Conservation (phyloP, 306 rosid genomes). For the Vachellia pachyceras region DNA sequence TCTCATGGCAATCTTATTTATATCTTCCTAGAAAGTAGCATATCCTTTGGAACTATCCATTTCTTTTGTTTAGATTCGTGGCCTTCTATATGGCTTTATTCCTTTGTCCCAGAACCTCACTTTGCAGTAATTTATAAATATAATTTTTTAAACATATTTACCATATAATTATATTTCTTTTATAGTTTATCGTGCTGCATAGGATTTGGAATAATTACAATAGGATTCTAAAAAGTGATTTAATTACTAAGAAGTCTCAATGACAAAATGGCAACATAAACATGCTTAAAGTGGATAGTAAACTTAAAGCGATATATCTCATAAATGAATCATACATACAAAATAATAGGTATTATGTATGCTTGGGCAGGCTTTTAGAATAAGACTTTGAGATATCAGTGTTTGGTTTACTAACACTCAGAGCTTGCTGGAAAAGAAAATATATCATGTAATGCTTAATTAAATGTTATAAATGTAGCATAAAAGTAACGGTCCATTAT, state of each 20-base stretch:
- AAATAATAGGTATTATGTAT: not conserved
- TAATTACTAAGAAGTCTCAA: no score
- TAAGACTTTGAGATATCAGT: not conserved
- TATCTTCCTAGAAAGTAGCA: conserved; percentile 44
- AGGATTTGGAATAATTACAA: no score
- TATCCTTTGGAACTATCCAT: conserved; percentile 60
- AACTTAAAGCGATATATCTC: not conserved
- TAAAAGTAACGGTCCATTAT: not conserved
- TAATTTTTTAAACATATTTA: no score
- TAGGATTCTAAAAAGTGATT: no score
- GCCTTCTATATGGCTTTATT: not conserved
- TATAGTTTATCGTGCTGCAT: not conserved
- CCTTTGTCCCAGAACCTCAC: not conserved
- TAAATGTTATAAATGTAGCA: not conserved
- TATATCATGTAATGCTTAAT: not conserved
- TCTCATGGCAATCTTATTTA: conserved; percentile 19
- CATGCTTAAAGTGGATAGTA: not conserved
- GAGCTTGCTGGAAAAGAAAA: not conserved
- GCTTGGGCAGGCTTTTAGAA: not conserved
- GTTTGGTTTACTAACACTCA: not conserved
- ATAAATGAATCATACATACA: not conserved
- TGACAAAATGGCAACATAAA: no score
- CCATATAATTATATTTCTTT: not conserved
- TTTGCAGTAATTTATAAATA: not conserved
- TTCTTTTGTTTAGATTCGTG: conserved; percentile 3